Conservation (phyloP, 352 stramenopile species). For the Pythium plurisporium region DNA sequence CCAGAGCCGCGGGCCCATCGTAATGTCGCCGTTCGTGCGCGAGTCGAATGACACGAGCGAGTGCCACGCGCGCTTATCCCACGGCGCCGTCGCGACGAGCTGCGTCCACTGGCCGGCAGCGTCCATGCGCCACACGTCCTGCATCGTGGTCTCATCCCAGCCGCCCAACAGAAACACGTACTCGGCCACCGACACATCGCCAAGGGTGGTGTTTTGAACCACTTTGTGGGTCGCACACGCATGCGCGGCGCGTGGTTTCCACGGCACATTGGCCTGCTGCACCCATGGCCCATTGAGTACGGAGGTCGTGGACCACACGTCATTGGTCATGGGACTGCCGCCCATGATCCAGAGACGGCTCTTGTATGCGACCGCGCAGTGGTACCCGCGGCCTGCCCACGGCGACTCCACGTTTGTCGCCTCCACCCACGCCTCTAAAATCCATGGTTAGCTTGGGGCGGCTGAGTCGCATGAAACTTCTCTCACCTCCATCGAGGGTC, state of each 20-base stretch:
- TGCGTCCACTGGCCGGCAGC: constrained; percentile 30
- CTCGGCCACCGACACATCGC: constrained; percentile 41
- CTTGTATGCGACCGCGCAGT: constrained; percentile 66
- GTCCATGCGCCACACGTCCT: constrained; percentile 75
- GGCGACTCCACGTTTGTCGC: constrained; percentile 24
- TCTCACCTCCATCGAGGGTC: constrained; percentile 53
- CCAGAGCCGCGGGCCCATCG: constrained; percentile 63
- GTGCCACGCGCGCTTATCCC: constrained; percentile 68
- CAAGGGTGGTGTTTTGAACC: constrained; percentile 43
- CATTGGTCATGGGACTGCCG: constrained; percentile 73
- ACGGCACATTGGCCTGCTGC: constrained; percentile 41
- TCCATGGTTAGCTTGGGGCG: too few species aligned
- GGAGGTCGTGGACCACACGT: constrained; percentile 69
- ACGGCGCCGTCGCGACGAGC: constrained; percentile 38
- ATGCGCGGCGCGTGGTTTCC: constrained; percentile 53
- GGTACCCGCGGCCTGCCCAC: constrained; percentile 64
- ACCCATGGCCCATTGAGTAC: constrained; percentile 50
- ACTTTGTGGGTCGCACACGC: constrained; percentile 51
- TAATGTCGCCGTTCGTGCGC: constrained; percentile 49
- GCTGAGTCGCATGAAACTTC: too few species aligned
- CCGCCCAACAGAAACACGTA: constrained; percentile 67
- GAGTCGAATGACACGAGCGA: constrained; percentile 74
- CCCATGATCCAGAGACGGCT: constrained; percentile 63
- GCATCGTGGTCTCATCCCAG: constrained; percentile 56
- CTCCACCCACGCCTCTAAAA: constrained; percentile 45